Percentiles rank a stretch among this genome's conserved stretches.
These are phyloP conservation scores for Jasminum sambac DNA, from an alignment of 257 asterid genomes.

Conservation along the genomic window DNA sequence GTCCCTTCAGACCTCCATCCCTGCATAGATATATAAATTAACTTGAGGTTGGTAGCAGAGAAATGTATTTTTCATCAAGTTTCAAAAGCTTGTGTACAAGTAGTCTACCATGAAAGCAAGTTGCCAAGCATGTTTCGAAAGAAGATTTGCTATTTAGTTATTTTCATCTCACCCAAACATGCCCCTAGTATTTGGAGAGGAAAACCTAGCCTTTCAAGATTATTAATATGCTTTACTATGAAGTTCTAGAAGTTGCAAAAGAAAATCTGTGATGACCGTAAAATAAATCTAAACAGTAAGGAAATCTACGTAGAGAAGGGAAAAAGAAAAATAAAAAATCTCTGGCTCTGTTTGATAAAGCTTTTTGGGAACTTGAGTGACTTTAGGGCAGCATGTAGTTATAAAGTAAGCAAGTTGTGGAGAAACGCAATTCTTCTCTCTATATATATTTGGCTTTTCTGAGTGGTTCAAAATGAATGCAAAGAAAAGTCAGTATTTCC, in stretches of 20 bases:
- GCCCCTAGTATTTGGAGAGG: not conserved
- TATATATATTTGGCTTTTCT: too few relatives aligned
- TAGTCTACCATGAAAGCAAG: not conserved
- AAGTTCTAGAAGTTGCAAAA: not conserved
- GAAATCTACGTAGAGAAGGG: not conserved
- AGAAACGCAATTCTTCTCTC: too few relatives aligned
- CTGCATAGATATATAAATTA: slow-evolving; percentile 39
- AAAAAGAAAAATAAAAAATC: too few relatives aligned
- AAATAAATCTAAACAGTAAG: not conserved
- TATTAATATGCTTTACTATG: not conserved
- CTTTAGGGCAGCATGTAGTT: too few relatives aligned
- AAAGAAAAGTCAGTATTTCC: too few relatives aligned
- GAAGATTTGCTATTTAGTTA: not conserved
- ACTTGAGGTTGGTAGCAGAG: not conserved
- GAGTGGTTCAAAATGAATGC: too few relatives aligned
- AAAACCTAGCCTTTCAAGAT: not conserved
- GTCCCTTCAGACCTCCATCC: slow-evolving; percentile 85
- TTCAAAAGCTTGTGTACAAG: not conserved
- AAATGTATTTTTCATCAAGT: not conserved
- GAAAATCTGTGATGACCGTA: not conserved
- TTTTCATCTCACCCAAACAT: not conserved
- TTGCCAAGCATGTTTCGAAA: not conserved
- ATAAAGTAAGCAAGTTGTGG: too few relatives aligned
- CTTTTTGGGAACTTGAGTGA: too few relatives aligned
- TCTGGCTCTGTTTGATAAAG: too few relatives aligned